Percentiles rank a stretch among this genome's conserved stretches.
These are phyloP conservation scores for carrot (Daucus carota) DNA, from an alignment of 129 eudicot species.

Conservation along the genomic window DH1_v3.0 NC_030383.2:48727501-48728000, in stretches of 20 bases:
- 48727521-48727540: constrained; percentile 85
- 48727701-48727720: constrained; percentile 97
- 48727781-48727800: constrained; percentile 96
- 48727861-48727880: constrained; percentile 87
- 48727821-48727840: constrained; percentile 80
- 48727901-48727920: constrained; percentile 89
- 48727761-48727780: constrained; percentile 50
- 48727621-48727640: constrained; percentile 95
- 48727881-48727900: constrained; percentile 75
- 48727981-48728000: constrained; percentile 71
- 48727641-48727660: constrained; percentile 80
- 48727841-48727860: constrained; percentile 80
- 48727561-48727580: constrained; percentile 85
- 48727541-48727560: constrained; percentile 95
- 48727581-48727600: constrained; percentile 84
- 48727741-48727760: constrained; percentile 83
- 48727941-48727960: constrained; percentile 86
- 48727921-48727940: constrained; percentile 89
- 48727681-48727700: constrained; percentile 86
- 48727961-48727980: constrained; percentile 69
- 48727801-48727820: constrained; percentile 73
- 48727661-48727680: constrained; percentile 66
- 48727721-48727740: constrained; percentile 80
- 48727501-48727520: constrained; percentile 60
- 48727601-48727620: constrained; percentile 97